Conservation (phyloP, 129 eudicot species). For the Escallonia rubra region DNA sequence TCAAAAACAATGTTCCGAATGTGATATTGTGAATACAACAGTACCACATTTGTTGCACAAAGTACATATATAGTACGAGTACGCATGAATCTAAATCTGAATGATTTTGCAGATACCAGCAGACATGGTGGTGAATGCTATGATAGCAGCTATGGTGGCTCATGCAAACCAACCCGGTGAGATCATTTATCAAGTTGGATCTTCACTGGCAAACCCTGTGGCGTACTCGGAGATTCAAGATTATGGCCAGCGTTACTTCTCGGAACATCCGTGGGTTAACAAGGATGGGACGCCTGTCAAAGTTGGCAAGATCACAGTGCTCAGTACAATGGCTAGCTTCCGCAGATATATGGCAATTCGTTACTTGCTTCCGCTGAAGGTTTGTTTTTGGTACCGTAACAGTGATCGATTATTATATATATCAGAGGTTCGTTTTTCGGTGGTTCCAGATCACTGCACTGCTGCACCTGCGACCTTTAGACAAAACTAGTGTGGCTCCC, state of each 20-base stretch:
- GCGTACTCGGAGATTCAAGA: constrained; percentile 30
- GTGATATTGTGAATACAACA: too few relatives aligned
- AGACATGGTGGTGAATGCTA: constrained; percentile 94
- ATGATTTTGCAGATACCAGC: constrained; percentile 60
- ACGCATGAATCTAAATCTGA: too few relatives aligned
- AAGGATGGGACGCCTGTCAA: constrained; percentile 72
- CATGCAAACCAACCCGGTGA: constrained; percentile 49
- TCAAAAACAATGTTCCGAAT: too few relatives aligned
- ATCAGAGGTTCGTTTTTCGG: too few relatives aligned
- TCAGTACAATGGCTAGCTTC: constrained; percentile 63
- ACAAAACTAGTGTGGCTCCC: too few relatives aligned
- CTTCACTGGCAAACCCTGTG: constrained; percentile 67
- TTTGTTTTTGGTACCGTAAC: neutral
- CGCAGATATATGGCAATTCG: constrained; percentile 52
- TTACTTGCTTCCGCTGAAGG: constrained; percentile 77
- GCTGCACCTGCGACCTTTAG: too few relatives aligned
- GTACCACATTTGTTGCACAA: too few relatives aligned
- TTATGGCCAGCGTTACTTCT: constrained; percentile 41
- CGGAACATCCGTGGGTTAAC: constrained; percentile 64
- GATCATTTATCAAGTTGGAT: constrained; percentile 76
- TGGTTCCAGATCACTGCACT: too few relatives aligned
- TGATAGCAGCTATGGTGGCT: constrained; percentile 62
- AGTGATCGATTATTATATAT: too few relatives aligned
- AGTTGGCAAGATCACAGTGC: constrained; percentile 43
- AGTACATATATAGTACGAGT: too few relatives aligned